Base-by-base conservation (phyloP, 306 rosid genomes). In the Clitoria ternatea region DNA sequence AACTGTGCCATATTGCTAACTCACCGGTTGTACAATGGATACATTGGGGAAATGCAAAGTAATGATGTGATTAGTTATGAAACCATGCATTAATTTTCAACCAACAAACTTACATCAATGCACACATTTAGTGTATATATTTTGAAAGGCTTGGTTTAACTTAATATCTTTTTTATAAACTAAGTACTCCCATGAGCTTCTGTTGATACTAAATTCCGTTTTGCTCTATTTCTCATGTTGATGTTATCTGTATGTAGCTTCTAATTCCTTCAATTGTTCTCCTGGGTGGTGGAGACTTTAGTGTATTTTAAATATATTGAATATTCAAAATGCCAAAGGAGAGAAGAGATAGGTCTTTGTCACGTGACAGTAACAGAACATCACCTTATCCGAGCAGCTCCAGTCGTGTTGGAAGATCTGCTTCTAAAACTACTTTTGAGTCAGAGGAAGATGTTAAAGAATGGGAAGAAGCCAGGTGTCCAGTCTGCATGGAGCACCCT, bases 401-500 rank as follows among this genome's bases (percentile, higher is more conserved):
- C 40, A 91, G 92, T 63, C 70, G 70, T 56, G 78, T 75, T 44
- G 82, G 70, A 70, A 81, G 44, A 33, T 52, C 63, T 55, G 56
- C 71, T 20, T 54, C 66, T 20, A 89, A 78, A 74, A 59, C 60
- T 49, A 73, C 89, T 69, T 33, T 72, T 42, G 98, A 85, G 72
- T 48, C 84, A 0, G 90, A 84, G 61, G 95, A 80, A 77, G 78
- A 79, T 79, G 66, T 79, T 20, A 86, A 84, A 73, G 97, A 91
- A 77, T 95, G 99, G 99, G 99, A 95, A 75, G 99, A 95, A 7
- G 97, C 92, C 13, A 86, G 96, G 74, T 95, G 99, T 81, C 96
- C 97, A 3, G 96, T 95, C 66, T 91, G 99, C 82, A 89, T 95
- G 97, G 99, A 95, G 61, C 99, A 95, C 71, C 99, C 99, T 47